Conservation (phyloP, 1,139 yeast genomes). For the Scheffersomyces cryptocercus region DNA sequence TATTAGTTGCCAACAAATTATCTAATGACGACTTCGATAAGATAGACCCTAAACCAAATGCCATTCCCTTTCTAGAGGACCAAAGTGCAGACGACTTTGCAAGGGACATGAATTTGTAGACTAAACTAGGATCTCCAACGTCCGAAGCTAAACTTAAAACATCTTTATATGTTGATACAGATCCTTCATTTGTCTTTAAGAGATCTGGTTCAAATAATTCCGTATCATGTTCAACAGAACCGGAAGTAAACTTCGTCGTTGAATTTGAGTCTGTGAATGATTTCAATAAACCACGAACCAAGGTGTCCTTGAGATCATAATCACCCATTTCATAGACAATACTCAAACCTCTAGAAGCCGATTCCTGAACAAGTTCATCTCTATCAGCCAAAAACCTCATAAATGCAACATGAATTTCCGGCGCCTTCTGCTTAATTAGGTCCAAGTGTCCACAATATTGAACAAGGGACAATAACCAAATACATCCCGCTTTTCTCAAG, state of each 20-base stretch:
- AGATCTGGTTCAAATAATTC: constrained; percentile 83
- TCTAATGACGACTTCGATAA: constrained; percentile 77
- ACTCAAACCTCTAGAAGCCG: constrained; percentile 88
- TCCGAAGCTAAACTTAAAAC: constrained; percentile 85
- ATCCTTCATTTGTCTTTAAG: constrained; percentile 78
- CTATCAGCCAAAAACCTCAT: constrained; percentile 74
- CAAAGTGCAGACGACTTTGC: constrained; percentile 88
- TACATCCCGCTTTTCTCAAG: constrained; percentile 72
- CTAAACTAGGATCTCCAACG: constrained; percentile 92
- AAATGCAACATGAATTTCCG: constrained; percentile 68
- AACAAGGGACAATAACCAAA: constrained; percentile 80
- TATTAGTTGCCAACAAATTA: constrained; percentile 56
- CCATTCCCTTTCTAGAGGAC: constrained; percentile 93
- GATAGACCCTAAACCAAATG: constrained; percentile 87
- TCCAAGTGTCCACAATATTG: constrained; percentile 66
- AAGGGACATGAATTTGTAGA: constrained; percentile 90
- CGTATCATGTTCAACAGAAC: constrained; percentile 76
- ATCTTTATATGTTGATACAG: constrained; percentile 86
- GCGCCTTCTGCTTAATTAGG: constrained; percentile 43
- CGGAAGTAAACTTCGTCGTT: constrained; percentile 55
- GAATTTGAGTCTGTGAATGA: constrained; percentile 75
- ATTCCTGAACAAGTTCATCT: constrained; percentile 85
- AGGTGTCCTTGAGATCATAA: constrained; percentile 62
- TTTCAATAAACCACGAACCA: constrained; percentile 72
- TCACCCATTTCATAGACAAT: constrained; percentile 80